Evolutionary conservation across 192 early-diverging fungal species (phyloP).

Genomic region (Backusella tuberculispora): DNA sequence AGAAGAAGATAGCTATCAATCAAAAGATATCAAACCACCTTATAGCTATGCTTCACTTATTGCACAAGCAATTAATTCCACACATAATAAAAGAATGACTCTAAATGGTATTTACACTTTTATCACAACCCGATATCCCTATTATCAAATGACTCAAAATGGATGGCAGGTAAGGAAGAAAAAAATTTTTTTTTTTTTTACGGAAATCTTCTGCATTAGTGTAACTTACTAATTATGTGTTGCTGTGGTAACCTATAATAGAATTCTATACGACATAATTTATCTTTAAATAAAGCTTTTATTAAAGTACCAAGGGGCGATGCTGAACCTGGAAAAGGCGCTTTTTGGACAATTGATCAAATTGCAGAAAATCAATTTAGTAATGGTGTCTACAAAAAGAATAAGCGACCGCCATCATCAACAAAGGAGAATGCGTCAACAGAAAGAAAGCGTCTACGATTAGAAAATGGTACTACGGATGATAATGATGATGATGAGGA

Average conservation of each 20-base stretch:
- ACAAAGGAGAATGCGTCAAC: background rate
- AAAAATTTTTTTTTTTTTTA: background rate
- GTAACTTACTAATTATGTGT: background rate
- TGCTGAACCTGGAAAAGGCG: constrained; percentile 90
- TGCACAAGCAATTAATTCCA: constrained; percentile 86
- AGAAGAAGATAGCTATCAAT: background rate
- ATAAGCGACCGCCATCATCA: constrained; percentile 21
- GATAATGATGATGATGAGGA: background rate
- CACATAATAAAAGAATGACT: constrained; percentile 71
- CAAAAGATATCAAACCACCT: constrained; percentile 69
- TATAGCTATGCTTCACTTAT: constrained; percentile 93
- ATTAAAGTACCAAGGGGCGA: constrained; percentile 81
- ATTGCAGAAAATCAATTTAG: constrained; percentile 66
- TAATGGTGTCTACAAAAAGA: constrained; percentile 76
- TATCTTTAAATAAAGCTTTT: constrained; percentile 92
- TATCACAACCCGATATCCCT: constrained; percentile 83
- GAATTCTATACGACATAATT: constrained; percentile 95
- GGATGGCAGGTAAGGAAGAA: constrained; percentile 83
- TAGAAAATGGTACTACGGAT: background rate
- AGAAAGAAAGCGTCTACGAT: background rate
- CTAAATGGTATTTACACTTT: constrained; percentile 92
- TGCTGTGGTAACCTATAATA: constrained; percentile 28
- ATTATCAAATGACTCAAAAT: constrained; percentile 83
- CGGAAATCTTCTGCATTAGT: background rate
- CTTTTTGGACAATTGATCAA: constrained; percentile 90